A percentile compares a stretch with the other conserved stretches of the same genome.
These are phyloP conservation scores for Sindora glabra DNA, from an alignment of 306 rosid genomes.

Conservation along the genomic window DNA sequence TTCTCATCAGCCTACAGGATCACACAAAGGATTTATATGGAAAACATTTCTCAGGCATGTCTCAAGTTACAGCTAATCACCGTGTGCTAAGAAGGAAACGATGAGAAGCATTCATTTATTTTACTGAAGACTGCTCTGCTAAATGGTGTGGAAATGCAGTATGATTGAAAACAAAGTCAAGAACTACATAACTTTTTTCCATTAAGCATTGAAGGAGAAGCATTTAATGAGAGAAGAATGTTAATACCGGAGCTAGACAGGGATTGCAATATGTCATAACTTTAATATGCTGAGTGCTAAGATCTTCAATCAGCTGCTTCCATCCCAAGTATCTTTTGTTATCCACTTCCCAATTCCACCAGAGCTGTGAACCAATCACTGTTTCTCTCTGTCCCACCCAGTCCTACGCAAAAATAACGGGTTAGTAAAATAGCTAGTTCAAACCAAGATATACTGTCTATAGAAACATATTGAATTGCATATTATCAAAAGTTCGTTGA, in stretches of 20 bases:
- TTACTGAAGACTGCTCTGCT: too few species aligned
- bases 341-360: constrained; percentile 99
- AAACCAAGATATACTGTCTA: constrained; percentile 8
- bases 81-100: too few species aligned
- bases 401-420: constrained; percentile 38
- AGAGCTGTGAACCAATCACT: constrained; percentile 76
- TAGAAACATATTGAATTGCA: not conserved
- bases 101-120: too few species aligned
- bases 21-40: constrained; percentile 7
- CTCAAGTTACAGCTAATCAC: too few species aligned
- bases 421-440: too few species aligned
- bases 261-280: constrained; percentile 99
- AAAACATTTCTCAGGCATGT: too few species aligned
- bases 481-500: not conserved
- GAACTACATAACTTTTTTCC: too few species aligned
- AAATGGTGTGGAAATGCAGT: too few species aligned
- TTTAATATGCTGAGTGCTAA: constrained; percentile 49
- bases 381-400: constrained; percentile 98
- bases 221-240: too few species aligned
- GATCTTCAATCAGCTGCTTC: constrained; percentile 66
- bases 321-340: constrained; percentile 61
- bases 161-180: too few species aligned
- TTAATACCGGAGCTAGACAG: constrained; percentile 73
- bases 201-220: too few species aligned
- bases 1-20: constrained; percentile 55